These are phyloP conservation scores for Triangularia setosa DNA, from an alignment of 2,329 filamentous ascomycete species.

Conservation along the genomic window DNA sequence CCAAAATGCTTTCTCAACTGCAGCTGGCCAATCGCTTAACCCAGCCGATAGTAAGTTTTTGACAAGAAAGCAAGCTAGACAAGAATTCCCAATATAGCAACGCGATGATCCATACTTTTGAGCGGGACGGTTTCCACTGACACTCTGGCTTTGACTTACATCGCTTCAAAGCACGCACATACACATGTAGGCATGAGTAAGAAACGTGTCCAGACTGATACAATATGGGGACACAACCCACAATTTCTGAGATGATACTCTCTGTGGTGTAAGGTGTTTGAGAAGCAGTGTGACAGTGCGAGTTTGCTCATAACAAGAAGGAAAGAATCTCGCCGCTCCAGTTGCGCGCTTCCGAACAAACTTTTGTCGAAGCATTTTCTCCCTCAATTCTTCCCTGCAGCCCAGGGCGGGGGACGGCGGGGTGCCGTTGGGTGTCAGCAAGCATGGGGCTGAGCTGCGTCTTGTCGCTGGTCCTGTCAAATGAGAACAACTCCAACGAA, in stretches of 20 bases:
- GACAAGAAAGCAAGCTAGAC: not conserved
- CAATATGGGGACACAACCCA: not conserved
- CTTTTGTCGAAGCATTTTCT: not conserved
- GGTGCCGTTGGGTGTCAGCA: conserved; percentile 1
- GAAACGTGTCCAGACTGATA: not conserved
- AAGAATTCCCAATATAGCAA: conserved; percentile 4
- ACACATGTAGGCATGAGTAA: not conserved
- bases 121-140: not conserved
- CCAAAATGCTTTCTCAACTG: not conserved
- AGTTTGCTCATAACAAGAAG: not conserved
- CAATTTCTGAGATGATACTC: not conserved
- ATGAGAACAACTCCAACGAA: not conserved
- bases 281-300: not conserved
- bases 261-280: not conserved
- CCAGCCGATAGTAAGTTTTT: not conserved
- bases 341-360: not conserved
- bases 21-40: not conserved
- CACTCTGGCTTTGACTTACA: not conserved
- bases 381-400: not conserved
- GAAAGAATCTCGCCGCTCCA: not conserved
- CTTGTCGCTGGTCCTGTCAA: not conserved
- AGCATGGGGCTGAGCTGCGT: conserved; percentile 4
- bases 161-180: not conserved
- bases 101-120: not conserved
- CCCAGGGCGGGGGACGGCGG: not conserved